Evolutionary conservation across 192 early-diverging fungal genomes (phyloP), one percentile per base, ranked within the genome.

Genomic region (Coemansia sp.): DNA sequence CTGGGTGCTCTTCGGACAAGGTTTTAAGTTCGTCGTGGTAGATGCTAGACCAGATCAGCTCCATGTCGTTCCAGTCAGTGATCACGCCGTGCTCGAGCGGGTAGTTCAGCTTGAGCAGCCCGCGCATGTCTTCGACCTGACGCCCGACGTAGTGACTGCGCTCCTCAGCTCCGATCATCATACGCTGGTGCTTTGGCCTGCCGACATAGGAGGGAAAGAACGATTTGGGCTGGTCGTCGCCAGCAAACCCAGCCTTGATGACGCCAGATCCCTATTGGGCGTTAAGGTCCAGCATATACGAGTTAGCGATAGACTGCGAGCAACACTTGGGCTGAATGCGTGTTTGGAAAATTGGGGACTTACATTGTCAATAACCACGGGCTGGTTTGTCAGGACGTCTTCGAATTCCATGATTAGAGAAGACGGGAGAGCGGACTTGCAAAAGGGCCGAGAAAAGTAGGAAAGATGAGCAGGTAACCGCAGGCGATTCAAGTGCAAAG

Each of bases 281-380:
- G 60, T 27, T 1, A 36, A 38, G 10, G 31, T 11, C 8, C 36
- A 63, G 22, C 20, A 38, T 13, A 22, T 10, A 6, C 61, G 18
- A 38, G 40, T 63, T 63, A 63, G 61, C 38, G 22, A 18, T 16
- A 13, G 15, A n/a, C 34, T 4, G 18, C 24, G 65, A 47, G 62
- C 33, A 55, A 10, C 20, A 42, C 59, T 38, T 16, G 11, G 41
- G 38, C 36, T 10, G 41, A 22, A 20, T 13, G 12, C 36, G 20
- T 38, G 18, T 41, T 13, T 12, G 61, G 61, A 2, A 11, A 61
- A 16, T 61, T 15, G 33, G 12, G 61, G 36, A 8, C 90, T 86
- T 90, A 98, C 97, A 89, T 98, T 98, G 87, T 99, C 97, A 80
- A 99, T 97, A 61, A 99, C 97, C 12, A 98, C 95, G 16, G 97